These are phyloP conservation scores for Colletotrichum gigasporum DNA, from an alignment of 2,329 filamentous ascomycete genomes.

Conservation along the genomic window DNA sequence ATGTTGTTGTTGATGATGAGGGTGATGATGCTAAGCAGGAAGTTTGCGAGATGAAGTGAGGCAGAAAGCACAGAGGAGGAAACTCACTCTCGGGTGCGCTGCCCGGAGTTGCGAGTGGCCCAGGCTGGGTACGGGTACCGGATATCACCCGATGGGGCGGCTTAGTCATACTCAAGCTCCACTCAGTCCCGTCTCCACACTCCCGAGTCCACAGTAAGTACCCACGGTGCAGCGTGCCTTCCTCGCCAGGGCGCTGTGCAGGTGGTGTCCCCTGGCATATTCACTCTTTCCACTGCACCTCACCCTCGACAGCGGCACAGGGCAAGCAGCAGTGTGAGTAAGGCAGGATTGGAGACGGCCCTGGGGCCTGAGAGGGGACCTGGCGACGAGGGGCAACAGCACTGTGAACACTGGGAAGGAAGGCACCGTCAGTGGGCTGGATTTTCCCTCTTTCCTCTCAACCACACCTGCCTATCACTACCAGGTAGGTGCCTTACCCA, in stretches of 20 bases:
- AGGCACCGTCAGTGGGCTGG: background rate
- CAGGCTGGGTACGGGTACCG: too few relatives aligned
- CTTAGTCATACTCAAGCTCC: constrained; percentile 7
- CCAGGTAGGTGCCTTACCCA: too few relatives aligned
- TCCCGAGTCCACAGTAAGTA: too few relatives aligned
- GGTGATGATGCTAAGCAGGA: background rate
- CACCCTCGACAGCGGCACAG: too few relatives aligned
- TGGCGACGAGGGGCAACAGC: too few relatives aligned
- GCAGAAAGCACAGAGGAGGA: background rate
- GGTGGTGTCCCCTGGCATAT: too few relatives aligned
- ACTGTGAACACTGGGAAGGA: too few relatives aligned
- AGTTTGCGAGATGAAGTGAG: background rate
- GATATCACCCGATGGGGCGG: background rate
- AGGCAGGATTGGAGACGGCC: background rate
- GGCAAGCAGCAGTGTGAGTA: background rate
- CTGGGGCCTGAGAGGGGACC: too few relatives aligned
- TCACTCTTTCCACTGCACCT: background rate
- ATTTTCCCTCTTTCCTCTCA: constrained; percentile 2
- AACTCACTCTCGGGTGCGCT: background rate
- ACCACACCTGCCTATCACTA: background rate
- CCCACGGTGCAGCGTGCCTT: too few relatives aligned
- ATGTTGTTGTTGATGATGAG: background rate
- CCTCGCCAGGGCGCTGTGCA: too few relatives aligned
- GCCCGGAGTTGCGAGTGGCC: background rate
- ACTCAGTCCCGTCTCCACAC: background rate